These are phyloP conservation scores for Russula earlei DNA, from an alignment of 768 basidiomycete species.

Conservation along the genomic window DNA sequence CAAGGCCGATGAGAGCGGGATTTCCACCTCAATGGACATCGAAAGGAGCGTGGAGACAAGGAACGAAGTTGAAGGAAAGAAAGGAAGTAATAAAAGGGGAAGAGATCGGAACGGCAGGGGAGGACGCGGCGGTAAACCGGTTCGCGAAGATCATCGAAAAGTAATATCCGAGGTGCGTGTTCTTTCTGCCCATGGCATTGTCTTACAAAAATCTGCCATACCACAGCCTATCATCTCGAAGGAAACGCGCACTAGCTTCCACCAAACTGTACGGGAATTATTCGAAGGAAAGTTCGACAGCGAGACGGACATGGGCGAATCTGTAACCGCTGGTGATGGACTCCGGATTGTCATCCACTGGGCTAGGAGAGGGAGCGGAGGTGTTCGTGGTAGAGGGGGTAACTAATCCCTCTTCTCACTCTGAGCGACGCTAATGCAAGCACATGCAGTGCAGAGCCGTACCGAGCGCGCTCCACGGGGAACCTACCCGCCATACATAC, in stretches of 20 bases:
- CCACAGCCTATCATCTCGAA: constrained; percentile 76
- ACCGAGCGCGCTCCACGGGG: constrained; percentile 46
- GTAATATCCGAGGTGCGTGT: constrained; percentile 72
- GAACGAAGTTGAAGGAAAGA: constrained; percentile 25
- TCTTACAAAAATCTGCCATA: constrained; percentile 2
- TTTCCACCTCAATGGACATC: constrained; percentile 13
- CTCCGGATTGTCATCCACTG: constrained; percentile 74
- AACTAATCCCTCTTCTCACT: not conserved
- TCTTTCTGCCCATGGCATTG: constrained; percentile 13
- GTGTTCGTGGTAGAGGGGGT: constrained; percentile 37
- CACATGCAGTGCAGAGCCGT: constrained; percentile 20
- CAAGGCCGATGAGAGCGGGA: constrained; percentile 24
- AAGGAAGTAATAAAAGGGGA: constrained; percentile 32
- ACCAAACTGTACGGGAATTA: constrained; percentile 67
- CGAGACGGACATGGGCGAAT: constrained; percentile 51
- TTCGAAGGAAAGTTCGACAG: constrained; percentile 82
- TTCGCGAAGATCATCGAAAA: constrained; percentile 56
- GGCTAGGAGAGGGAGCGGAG: constrained; percentile 43
- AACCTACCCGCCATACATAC: constrained; percentile 78
- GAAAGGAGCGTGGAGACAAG: constrained; percentile 19
- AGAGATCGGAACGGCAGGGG: constrained; percentile 34
- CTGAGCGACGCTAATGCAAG: not conserved
- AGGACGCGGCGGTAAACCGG: constrained; percentile 34
- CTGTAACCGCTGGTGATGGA: constrained; percentile 50
- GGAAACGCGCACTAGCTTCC: constrained; percentile 69